Conservation (phyloP, 2,329 filamentous ascomycete species). For the Aspergillus arachidicola region DNA sequence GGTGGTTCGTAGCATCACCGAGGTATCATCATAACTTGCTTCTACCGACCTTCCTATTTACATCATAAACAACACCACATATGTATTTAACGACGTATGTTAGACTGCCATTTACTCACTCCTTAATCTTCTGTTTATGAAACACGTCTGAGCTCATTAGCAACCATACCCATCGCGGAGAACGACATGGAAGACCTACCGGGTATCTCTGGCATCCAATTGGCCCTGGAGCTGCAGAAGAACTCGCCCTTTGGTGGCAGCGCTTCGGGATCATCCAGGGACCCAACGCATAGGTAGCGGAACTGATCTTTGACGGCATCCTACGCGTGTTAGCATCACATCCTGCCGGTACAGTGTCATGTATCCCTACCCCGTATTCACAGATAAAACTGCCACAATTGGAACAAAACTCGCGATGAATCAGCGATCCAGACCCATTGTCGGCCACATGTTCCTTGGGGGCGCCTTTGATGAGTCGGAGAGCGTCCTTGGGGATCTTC, state of each 20-base stretch:
- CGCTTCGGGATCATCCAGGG: conserved; percentile 52
- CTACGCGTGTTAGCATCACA: conserved; percentile 13
- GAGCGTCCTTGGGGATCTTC: conserved; percentile 51
- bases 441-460: conserved; percentile 52
- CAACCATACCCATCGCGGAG: not conserved
- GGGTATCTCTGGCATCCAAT: conserved; percentile 56
- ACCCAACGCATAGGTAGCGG: conserved; percentile 52
- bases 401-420: conserved; percentile 57
- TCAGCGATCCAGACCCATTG: conserved; percentile 51
- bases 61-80: not conserved
- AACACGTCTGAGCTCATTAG: conserved; percentile 42
- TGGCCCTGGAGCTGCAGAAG: conserved; percentile 52
- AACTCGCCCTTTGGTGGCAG: conserved; percentile 59
- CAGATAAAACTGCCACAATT: conserved; percentile 55
- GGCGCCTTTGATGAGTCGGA: conserved; percentile 43
- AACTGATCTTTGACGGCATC: conserved; percentile 37
- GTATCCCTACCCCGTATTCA: conserved; percentile 52
- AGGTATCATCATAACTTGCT: not conserved
- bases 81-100: not conserved
- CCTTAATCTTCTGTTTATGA: conserved; percentile 50
- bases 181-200: conserved; percentile 36
- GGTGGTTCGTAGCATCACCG: conserved; percentile 26
- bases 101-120: conserved; percentile 28
- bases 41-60: not conserved
- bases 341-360: too few relatives aligned